Conservation (phyloP, 1,284 basidiomycete genomes). For the Ganoderma boninense region DNA sequence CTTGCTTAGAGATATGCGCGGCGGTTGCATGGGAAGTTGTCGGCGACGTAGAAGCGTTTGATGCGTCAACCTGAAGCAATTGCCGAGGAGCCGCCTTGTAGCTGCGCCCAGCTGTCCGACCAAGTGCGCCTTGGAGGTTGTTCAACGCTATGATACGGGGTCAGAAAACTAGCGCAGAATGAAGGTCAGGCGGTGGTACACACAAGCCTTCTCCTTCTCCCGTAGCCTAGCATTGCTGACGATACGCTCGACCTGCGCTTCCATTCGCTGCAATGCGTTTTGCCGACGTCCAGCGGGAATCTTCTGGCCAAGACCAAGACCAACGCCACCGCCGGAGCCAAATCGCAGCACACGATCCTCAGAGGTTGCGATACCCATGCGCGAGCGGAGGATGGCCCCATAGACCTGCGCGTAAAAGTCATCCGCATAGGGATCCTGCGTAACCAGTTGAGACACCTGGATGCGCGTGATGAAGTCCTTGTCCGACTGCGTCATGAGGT, state of each 20-base stretch:
- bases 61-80: slow-evolving; percentile 84
- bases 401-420: slow-evolving; percentile 99
- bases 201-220: slow-evolving; percentile 85
- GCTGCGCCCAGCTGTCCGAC: slow-evolving; percentile 90
- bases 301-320: slow-evolving; percentile 77
- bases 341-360: slow-evolving; percentile 87
- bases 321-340: slow-evolving; percentile 81
- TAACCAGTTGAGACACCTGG: slow-evolving; percentile 97
- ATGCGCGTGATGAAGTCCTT: slow-evolving; percentile 99
- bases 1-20: slow-evolving; percentile 64
- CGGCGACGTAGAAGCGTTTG: slow-evolving; percentile 56
- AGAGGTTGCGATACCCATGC: slow-evolving; percentile 72
- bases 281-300: slow-evolving; percentile 73
- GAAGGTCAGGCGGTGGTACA: slow-evolving; percentile 33
- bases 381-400: slow-evolving; percentile 81
- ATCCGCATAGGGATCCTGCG: slow-evolving; percentile 95
- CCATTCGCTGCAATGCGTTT: slow-evolving; percentile 97
- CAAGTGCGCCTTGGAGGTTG: slow-evolving; percentile 94
- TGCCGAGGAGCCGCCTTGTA: slow-evolving; percentile 97
- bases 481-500: slow-evolving; percentile 98
- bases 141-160: slow-evolving; percentile 61
- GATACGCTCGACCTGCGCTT: slow-evolving; percentile 96
- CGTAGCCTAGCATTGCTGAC: slow-evolving; percentile 91
- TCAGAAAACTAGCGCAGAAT: background rate
- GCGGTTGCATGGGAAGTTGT: slow-evolving; percentile 62